These are phyloP conservation scores for Alloteropsis angusta DNA, from an alignment of 202 grass and related monocot genomes.

Conservation along the genomic window DNA sequence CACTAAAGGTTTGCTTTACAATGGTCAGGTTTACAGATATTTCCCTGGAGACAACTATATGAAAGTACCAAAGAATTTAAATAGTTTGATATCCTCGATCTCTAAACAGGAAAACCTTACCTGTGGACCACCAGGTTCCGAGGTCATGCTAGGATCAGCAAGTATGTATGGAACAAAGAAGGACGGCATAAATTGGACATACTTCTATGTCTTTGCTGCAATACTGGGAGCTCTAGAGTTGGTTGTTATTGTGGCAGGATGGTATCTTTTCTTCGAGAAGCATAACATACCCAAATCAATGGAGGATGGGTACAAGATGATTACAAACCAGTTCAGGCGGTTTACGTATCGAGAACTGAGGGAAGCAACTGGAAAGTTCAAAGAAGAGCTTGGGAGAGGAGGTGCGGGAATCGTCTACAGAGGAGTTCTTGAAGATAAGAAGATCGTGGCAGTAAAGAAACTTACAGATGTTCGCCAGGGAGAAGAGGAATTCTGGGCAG, in stretches of 20 bases:
- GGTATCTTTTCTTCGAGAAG: conserved; percentile 48
- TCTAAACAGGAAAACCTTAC: conserved; percentile 10
- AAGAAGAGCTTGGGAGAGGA: conserved; percentile 65
- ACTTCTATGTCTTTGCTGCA: conserved; percentile 48
- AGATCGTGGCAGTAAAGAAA: conserved; percentile 73
- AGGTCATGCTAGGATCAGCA: conserved; percentile 24
- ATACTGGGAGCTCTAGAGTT: conserved; percentile 49
- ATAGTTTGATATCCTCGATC: conserved; percentile 13
- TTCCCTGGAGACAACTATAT: conserved; percentile 58
- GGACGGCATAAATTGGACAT: conserved; percentile 50
- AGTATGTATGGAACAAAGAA: conserved; percentile 45
- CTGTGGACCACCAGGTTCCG: conserved; percentile 13
- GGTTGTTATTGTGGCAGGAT: conserved; percentile 38
- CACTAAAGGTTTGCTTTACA: conserved; percentile 47
- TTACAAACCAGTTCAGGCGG: conserved; percentile 55
- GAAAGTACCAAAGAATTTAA: conserved; percentile 43
- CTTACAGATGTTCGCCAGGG: conserved; percentile 47
- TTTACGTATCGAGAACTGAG: conserved; percentile 51
- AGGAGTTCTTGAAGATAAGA: conserved; percentile 64
- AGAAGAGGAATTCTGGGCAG: conserved; percentile 71
- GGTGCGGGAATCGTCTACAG: conserved; percentile 49
- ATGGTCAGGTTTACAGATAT: conserved; percentile 37
- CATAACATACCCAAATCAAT: conserved; percentile 44
- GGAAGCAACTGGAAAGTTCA: conserved; percentile 66
- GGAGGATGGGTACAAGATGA: conserved; percentile 63